Evolutionary conservation across 768 basidiomycete genomes (phyloP).

Genomic region (Hericium coralloides): DNA sequence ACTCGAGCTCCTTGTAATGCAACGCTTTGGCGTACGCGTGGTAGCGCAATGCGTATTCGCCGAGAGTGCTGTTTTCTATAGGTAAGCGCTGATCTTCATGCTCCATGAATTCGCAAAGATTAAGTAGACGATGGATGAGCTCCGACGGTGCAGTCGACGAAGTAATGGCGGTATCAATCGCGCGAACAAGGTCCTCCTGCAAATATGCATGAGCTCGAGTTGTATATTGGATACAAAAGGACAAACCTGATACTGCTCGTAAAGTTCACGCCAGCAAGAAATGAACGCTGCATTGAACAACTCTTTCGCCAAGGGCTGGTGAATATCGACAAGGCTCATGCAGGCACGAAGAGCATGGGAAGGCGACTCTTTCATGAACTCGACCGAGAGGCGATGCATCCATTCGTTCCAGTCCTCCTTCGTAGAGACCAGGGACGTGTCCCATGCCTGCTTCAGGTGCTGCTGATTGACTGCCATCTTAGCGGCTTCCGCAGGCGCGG

Average conservation of each 20-base stretch:
- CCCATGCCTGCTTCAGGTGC: conserved; percentile 96
- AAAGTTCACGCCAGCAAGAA: conserved; percentile 94
- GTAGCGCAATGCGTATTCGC: conserved; percentile 88
- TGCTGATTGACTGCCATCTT: conserved; percentile 95
- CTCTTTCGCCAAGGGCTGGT: conserved; percentile 86
- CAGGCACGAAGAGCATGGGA: conserved; percentile 97
- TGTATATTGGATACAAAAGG: not conserved
- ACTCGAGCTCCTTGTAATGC: conserved; percentile 98
- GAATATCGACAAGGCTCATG: conserved; percentile 86
- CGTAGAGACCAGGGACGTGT: conserved; percentile 64
- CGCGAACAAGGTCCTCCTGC: conserved; percentile 89
- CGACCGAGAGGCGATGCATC: conserved; percentile 88
- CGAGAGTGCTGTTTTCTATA: conserved; percentile 87
- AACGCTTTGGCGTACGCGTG: conserved; percentile 96
- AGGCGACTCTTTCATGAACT: conserved; percentile 97
- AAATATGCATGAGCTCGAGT: not conserved
- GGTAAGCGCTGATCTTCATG: conserved; percentile 95
- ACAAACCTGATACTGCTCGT: conserved; percentile 90
- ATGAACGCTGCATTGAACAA: conserved; percentile 97
- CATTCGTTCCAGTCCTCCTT: conserved; percentile 92
- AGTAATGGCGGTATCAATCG: conserved; percentile 80
- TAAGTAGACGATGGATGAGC: conserved; percentile 82
- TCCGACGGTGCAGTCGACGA: conserved; percentile 75
- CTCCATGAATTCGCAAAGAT: conserved; percentile 98
- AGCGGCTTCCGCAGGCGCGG: conserved; percentile 71